These are phyloP conservation scores for Oryza punctata DNA, from an alignment of 176 grass and related monocot genomes.

Conservation along the genomic window DNA sequence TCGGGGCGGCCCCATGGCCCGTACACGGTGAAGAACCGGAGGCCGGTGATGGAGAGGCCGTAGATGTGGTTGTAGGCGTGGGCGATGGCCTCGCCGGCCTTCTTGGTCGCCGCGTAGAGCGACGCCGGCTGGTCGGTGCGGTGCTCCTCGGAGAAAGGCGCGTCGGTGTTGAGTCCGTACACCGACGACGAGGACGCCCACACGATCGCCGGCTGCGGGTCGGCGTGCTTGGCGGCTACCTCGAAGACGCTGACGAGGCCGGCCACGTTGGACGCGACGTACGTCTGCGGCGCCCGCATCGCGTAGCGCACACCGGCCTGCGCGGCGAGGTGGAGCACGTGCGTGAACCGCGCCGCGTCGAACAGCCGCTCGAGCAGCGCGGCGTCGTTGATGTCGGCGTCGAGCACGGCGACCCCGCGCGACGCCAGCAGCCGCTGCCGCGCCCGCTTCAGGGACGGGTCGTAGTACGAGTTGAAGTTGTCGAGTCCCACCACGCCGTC, in stretches of 20 bases:
- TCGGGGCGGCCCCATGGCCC: constrained; percentile 97
- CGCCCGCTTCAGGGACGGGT: constrained; percentile 79
- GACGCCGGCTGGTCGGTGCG: constrained; percentile 86
- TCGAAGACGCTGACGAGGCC: constrained; percentile 78
- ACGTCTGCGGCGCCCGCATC: constrained; percentile 76
- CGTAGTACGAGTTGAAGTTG: constrained; percentile 97
- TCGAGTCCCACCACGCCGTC: constrained; percentile 93
- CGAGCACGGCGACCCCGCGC: constrained; percentile 59
- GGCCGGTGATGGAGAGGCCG: constrained; percentile 90
- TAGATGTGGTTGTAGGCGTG: constrained; percentile 99
- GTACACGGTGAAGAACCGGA: constrained; percentile 97
- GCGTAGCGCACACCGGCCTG: constrained; percentile 94
- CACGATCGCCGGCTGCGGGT: constrained; percentile 89
- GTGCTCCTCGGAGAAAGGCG: constrained; percentile 89
- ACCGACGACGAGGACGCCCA: constrained; percentile 97
- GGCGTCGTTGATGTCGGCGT: constrained; percentile 86
- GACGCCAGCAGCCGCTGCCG: constrained; percentile 63
- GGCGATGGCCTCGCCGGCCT: constrained; percentile 95
- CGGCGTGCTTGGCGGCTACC: constrained; percentile 68
- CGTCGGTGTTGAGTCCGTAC: constrained; percentile 80
- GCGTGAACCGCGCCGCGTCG: constrained; percentile 61
- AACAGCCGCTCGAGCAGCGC: constrained; percentile 60
- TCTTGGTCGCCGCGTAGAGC: constrained; percentile 97
- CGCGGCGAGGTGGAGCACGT: constrained; percentile 94
- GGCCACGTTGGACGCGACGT: constrained; percentile 93